phyloP scores from a whole-genome alignment of 192 early-diverging fungal genomes.

The Podochytrium sp. region DNA sequence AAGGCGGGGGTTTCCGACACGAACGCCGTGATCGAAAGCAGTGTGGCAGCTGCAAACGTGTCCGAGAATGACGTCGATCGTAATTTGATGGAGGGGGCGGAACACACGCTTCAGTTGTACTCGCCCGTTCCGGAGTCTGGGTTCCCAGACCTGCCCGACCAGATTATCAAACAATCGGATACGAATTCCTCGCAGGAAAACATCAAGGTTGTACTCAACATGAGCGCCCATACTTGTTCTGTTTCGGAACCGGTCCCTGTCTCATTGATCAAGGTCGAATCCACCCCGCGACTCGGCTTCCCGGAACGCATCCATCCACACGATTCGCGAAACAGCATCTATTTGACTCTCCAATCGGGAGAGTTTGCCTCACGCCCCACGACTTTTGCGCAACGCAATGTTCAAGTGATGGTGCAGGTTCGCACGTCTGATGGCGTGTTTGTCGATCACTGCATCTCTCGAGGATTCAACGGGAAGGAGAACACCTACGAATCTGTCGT shows the following conservation, averaged over 20 bases:
- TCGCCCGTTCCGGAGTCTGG: neutral
- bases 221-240: constrained; percentile 11
- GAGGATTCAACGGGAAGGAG: constrained; percentile 44
- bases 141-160: constrained; percentile 10
- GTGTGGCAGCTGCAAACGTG: neutral
- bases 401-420: constrained; percentile 65
- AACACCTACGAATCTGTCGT: constrained; percentile 61
- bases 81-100: constrained; percentile 19
- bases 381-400: constrained; percentile 48
- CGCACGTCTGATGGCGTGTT: constrained; percentile 57
- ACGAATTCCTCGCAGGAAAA: neutral
- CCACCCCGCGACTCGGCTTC: constrained; percentile 62
- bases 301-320: constrained; percentile 51
- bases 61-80: constrained; percentile 19
- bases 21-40: constrained; percentile 19
- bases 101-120: constrained; percentile 27
- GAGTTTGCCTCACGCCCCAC: constrained; percentile 51
- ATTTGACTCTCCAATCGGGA: constrained; percentile 59
- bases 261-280: constrained; percentile 2
- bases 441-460: constrained; percentile 56
- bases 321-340: constrained; percentile 59
- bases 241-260: constrained; percentile 24
- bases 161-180: constrained; percentile 17
- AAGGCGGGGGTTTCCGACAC: constrained; percentile 2
- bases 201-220: constrained; percentile 28